Evolutionary conservation across 2,329 filamentous ascomycete species (phyloP), one percentile per base, ranked within the genome.

Genomic region (Colletotrichum sp.): DNA sequence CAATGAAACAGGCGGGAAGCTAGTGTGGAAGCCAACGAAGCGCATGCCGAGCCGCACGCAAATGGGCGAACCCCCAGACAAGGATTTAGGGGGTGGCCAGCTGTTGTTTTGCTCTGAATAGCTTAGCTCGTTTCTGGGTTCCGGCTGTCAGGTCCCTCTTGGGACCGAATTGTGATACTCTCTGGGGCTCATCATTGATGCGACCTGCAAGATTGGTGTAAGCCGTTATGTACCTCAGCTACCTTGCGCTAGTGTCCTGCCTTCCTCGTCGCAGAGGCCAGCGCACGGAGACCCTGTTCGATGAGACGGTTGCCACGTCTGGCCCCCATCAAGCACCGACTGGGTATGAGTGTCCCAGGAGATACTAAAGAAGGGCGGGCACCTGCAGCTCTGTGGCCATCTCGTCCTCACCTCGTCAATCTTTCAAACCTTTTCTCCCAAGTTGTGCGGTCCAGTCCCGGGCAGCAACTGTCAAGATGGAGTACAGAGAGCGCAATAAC

Each of bases 281-380:
- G 64, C 74, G 74, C 74, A 76, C 74, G 71, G 71, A 43, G 36
- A 74, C 34, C 43, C 70, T 39, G 32, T 36, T 36, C 34, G 52
- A 60, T 32, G 21, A 69, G n/a, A 30, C 43, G 65, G 30, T 76
- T 55, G 74, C 64, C 65, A 74, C 71, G 30, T 60, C 65, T 52
- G 16, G 34, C 26, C 30, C 32, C 28, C 57, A 30, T 43, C n/a
- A 57, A 52, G 48, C 71, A 65, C 65, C 28, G 57, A 68, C 43
- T 43, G 32, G 63, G 70, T 52, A 39, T 69, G 70, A 69, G 71
- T 39, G 13, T 21, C n/a, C n/a, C 21, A 10, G 28, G 18, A 68
- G 55, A 76, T 76, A 76, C 74, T 76, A 76, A 69, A 76, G 64
- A 65, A 75, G 71, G 71, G 59, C 43, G 34, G 43, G 59, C 64